Conservation (phyloP, 208 protist genomes). For the Tetramitus jugosus region DNA sequence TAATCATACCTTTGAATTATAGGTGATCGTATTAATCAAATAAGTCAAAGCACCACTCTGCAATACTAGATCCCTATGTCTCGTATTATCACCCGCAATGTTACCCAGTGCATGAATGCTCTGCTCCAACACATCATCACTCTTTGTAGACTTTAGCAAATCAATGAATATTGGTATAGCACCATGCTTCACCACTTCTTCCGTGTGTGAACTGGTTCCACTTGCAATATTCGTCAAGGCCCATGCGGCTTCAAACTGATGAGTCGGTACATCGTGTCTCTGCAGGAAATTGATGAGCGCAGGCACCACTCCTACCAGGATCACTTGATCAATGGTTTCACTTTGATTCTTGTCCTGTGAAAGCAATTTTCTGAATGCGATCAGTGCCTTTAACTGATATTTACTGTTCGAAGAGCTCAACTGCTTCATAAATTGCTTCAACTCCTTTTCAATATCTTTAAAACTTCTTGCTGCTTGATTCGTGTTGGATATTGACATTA, state of each 20-base stretch:
- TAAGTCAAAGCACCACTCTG: slow-evolving; percentile 54
- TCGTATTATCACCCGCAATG: slow-evolving; percentile 89
- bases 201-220: slow-evolving; percentile 85
- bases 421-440: no score
- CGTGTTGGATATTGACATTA: no score
- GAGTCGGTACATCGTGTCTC: slow-evolving; percentile 51
- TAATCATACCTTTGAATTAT: slow-evolving; percentile 14
- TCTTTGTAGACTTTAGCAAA: slow-evolving; percentile 70
- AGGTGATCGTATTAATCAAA: slow-evolving; percentile 58
- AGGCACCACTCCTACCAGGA: slow-evolving; percentile 81
- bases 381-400: no score
- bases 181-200: slow-evolving; percentile 69
- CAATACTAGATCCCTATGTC: slow-evolving; percentile 83
- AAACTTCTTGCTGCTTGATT: no score
- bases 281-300: slow-evolving; percentile 79
- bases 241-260: slow-evolving; percentile 98
- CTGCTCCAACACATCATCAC: slow-evolving; percentile 90
- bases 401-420: no score
- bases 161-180: slow-evolving; percentile 88
- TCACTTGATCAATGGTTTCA: slow-evolving; percentile 89
- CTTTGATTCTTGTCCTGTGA: slow-evolving; percentile 67
- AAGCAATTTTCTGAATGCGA: slow-evolving; percentile 54
- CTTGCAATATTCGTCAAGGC: slow-evolving; percentile 97
- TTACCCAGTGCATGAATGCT: slow-evolving; percentile 97
- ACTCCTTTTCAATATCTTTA: no score